phyloP scores from a whole-genome alignment of 75 land plant genomes.

The Cupressus sempervirens region DNA sequence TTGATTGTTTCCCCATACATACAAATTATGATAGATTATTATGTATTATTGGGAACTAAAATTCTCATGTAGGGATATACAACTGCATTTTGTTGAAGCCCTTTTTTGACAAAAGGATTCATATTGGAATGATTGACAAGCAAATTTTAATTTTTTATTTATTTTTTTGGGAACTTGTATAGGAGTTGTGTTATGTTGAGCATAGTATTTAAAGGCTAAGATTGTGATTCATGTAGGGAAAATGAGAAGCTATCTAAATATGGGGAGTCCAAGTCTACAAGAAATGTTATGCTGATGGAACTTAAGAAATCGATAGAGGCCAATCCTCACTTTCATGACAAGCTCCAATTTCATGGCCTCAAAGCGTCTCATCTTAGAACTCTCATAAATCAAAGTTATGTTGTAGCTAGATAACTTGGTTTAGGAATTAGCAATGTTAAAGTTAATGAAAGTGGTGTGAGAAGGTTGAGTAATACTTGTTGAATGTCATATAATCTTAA shows the following conservation, averaged over 20 bases:
- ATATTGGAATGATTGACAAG: too few species aligned
- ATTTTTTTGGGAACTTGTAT: neutral
- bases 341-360: slow-evolving; percentile 51
- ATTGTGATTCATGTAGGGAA: slow-evolving; percentile 30
- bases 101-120: neutral
- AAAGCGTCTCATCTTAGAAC: slow-evolving; percentile 66
- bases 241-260: slow-evolving; percentile 76
- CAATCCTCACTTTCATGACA: slow-evolving; percentile 78
- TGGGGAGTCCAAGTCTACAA: slow-evolving; percentile 80
- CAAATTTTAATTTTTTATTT: neutral
- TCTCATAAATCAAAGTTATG: slow-evolving; percentile 73
- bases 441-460: neutral
- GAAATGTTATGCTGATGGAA: slow-evolving; percentile 67
- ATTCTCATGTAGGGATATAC: neutral
- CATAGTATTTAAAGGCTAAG: neutral
- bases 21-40: too few species aligned
- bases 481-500: neutral
- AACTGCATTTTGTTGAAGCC: neutral
- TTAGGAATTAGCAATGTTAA: neutral
- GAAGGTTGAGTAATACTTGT: neutral
- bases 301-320: slow-evolving; percentile 76
- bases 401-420: neutral
- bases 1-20: neutral
- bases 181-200: neutral
- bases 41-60: neutral